Base-by-base conservation (phyloP, 2,329 filamentous ascomycete genomes). In the Periconia sp. region DNA sequence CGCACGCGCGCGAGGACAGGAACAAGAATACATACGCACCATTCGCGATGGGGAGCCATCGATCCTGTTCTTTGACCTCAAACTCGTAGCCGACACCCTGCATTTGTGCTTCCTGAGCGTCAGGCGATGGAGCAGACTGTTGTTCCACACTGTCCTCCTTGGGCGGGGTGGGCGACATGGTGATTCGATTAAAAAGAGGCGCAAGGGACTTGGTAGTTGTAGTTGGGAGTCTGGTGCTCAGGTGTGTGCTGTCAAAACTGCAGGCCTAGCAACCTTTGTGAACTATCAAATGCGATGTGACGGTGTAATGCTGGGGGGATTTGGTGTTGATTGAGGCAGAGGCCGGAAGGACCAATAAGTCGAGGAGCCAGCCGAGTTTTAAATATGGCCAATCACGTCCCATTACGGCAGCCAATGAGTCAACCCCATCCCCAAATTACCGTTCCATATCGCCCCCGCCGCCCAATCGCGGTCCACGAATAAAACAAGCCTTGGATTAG, bases 11-110 rank as follows among this genome's bases (percentile, higher is more conserved):
- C 23, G 23, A 27, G 23, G 65, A 65, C 52, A 58, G 54, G 65
- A 64, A 56, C 65, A 63, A 57, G 60, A 55, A 63, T 57, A 59
- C 78, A 33, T 33, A 94, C 94, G 85, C 85, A 99, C 94, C 94
- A 92, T 99, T 99, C 81, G 94, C 94, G 85, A 99, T 99, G 76
- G 94, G 94, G 76, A 99, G 85, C 94, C 94, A 99, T 83, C 94
- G 84, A 80, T 99, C 94, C 80, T 99, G 94, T 80, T 99, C 94
- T 84, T 97, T 97, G 78, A 97, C 93, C 80, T 97, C 93, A 76
- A 97, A 96, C 81, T 97, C 93, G 78, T 91, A 91, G 77, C 81
- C 86, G 78, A 89, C 83, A 76, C 84, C 88, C 77, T 83, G 83
- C 76, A 83, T 82, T 81, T 91, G 88, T 86, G 85, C 84, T 80